phyloP scores from a whole-genome alignment of 2,329 filamentous ascomycete species.

The Colletotrichum viniferum region DNA sequence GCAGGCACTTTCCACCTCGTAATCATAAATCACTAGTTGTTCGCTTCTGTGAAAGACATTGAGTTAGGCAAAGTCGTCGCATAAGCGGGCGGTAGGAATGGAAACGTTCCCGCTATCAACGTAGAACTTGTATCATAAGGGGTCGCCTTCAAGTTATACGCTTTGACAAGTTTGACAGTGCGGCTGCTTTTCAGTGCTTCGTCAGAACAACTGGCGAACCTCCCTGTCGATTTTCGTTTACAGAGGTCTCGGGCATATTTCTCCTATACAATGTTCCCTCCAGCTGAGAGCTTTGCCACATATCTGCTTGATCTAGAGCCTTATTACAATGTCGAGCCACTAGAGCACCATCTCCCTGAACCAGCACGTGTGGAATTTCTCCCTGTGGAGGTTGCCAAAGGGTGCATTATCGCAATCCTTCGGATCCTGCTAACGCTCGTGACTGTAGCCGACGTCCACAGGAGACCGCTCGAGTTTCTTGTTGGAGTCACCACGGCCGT shows the following conservation, averaged over 20 bases:
- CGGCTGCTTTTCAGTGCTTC: accelerated
- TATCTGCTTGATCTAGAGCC: background rate
- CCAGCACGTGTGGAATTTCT: accelerated
- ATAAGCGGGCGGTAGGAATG: background rate
- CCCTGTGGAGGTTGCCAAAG: accelerated
- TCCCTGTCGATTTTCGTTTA: accelerated
- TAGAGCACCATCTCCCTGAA: background rate
- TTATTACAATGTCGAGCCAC: background rate
- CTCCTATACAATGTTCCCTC: background rate
- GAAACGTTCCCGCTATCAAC: accelerated
- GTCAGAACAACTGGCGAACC: accelerated
- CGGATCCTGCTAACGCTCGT: background rate
- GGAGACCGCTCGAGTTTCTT: background rate
- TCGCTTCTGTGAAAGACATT: accelerated
- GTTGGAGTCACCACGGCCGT: background rate
- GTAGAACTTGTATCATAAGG: accelerated
- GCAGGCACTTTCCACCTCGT: accelerated
- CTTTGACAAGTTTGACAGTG: accelerated
- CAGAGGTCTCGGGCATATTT: accelerated
- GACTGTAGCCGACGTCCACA: background rate
- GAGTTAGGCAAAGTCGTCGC: accelerated
- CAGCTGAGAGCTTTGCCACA: background rate
- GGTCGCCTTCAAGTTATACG: background rate
- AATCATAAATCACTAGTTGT: accelerated
- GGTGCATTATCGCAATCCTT: accelerated